Percentiles rank a stretch among this genome's conserved stretches.
phyloP scores from a whole-genome alignment of 139 green algal species.

The Picochlorum sp. region DNA sequence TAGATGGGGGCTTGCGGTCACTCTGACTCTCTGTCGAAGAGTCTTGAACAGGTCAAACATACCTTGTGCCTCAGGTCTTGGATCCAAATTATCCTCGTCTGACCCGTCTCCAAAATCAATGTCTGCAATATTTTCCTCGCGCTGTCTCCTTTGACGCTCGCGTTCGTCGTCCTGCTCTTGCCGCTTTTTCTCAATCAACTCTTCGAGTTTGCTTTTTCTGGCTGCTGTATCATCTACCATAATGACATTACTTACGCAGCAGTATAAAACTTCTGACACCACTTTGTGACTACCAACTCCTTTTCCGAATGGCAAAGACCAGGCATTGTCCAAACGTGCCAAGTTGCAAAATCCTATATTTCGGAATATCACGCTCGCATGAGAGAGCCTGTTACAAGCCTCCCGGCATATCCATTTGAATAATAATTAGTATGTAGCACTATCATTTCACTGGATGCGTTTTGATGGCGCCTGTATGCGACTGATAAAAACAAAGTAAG shows the following conservation, averaged over 20 bases:
- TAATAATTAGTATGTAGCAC: too few relatives aligned
- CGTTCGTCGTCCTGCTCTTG: constrained; percentile 12
- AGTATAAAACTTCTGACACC: too few relatives aligned
- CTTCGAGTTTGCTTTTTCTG: constrained; percentile 13
- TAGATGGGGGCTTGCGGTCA: not conserved
- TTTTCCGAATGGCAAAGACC: too few relatives aligned
- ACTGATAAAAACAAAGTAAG: too few relatives aligned
- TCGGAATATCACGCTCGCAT: too few relatives aligned
- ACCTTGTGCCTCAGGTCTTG: constrained; percentile 6
- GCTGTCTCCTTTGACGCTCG: not conserved
- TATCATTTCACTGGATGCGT: too few relatives aligned
- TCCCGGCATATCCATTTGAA: too few relatives aligned
- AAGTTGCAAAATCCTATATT: too few relatives aligned
- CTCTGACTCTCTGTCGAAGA: not conserved
- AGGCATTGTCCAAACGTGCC: too few relatives aligned
- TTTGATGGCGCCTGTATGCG: too few relatives aligned
- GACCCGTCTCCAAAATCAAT: constrained; percentile 42
- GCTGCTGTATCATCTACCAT: not conserved
- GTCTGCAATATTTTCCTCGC: constrained; percentile 10
- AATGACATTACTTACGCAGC: not conserved
- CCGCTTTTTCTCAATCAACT: constrained; percentile 23
- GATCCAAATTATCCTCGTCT: constrained; percentile 24
- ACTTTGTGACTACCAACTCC: too few relatives aligned
- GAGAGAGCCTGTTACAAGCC: too few relatives aligned
- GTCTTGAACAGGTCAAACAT: not conserved